phyloP scores from a whole-genome alignment of 257 asterid genomes.

The Solanum stenotomum region DNA sequence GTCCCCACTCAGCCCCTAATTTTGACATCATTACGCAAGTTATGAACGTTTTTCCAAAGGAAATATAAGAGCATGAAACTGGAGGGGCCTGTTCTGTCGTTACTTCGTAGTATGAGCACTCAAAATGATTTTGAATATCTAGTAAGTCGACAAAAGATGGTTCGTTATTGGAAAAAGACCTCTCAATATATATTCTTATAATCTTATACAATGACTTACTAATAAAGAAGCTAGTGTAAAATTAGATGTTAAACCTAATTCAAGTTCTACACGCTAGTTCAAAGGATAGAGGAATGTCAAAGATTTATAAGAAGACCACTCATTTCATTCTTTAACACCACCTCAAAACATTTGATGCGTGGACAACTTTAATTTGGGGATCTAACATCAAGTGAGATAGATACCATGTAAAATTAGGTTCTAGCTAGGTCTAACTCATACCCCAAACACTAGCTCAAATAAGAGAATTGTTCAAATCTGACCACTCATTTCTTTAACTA shows the following conservation, averaged over 20 bases:
- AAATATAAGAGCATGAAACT: neutral
- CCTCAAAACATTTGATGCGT: too few relatives aligned
- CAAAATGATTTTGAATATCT: neutral
- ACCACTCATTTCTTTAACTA: neutral
- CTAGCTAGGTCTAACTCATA: too few relatives aligned
- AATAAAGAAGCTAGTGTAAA: too few relatives aligned
- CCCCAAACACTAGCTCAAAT: neutral
- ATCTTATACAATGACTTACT: neutral
- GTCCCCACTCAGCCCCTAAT: neutral
- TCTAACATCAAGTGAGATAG: neutral
- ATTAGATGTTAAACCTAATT: too few relatives aligned
- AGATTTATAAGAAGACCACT: too few relatives aligned
- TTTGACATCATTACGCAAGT: neutral
- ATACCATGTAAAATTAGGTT: too few relatives aligned
- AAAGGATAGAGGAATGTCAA: too few relatives aligned
- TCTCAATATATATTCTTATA: neutral
- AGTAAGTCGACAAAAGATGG: neutral
- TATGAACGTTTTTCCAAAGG: neutral
- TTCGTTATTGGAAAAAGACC: neutral
- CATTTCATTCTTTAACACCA: too few relatives aligned
- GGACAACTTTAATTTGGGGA: neutral
- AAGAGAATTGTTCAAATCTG: neutral
- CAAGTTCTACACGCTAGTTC: too few relatives aligned
- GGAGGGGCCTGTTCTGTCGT: neutral
- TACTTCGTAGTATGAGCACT: neutral